A percentile compares a stretch with the other conserved stretches of the same genome.
phyloP scores from a whole-genome alignment of 2,329 filamentous ascomycete genomes.

The Alternaria rosae region DNA sequence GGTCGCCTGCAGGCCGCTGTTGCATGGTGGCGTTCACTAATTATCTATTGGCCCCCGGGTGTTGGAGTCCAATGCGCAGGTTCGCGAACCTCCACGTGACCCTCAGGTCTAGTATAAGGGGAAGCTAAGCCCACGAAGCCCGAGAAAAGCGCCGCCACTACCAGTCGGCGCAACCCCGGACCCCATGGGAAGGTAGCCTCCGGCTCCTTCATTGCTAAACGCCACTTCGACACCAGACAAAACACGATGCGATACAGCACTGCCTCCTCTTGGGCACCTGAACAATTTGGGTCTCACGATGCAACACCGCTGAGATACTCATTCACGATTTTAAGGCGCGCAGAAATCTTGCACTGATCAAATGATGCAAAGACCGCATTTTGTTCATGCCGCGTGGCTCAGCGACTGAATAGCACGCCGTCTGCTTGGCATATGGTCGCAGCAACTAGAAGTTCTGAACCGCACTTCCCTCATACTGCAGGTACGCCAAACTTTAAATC shows the following conservation, averaged over 20 bases:
- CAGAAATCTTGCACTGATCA: background rate
- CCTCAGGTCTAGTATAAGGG: background rate
- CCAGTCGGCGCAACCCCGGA: background rate
- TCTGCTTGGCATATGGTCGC: background rate
- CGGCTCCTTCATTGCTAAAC: background rate
- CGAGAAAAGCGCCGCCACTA: background rate
- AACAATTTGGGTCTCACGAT: background rate
- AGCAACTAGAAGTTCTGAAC: background rate
- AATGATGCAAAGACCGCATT: background rate
- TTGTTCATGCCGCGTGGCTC: background rate
- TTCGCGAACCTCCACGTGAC: background rate
- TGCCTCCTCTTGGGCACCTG: background rate
- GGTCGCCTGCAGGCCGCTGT: background rate
- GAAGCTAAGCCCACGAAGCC: background rate
- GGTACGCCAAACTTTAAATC: slow-evolving; percentile 1
- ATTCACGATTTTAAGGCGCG: background rate
- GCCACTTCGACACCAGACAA: background rate
- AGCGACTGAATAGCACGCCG: background rate
- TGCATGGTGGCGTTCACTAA: background rate
- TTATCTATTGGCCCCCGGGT: background rate
- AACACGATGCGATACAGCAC: slow-evolving; percentile 2
- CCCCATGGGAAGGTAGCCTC: background rate
- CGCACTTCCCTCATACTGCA: background rate
- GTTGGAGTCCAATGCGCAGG: background rate
- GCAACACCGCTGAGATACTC: background rate